Evolutionary conservation across 2,329 filamentous ascomycete species (phyloP), one percentile per base, ranked within the genome.

Genomic region (Epichloe gansuensis): DNA sequence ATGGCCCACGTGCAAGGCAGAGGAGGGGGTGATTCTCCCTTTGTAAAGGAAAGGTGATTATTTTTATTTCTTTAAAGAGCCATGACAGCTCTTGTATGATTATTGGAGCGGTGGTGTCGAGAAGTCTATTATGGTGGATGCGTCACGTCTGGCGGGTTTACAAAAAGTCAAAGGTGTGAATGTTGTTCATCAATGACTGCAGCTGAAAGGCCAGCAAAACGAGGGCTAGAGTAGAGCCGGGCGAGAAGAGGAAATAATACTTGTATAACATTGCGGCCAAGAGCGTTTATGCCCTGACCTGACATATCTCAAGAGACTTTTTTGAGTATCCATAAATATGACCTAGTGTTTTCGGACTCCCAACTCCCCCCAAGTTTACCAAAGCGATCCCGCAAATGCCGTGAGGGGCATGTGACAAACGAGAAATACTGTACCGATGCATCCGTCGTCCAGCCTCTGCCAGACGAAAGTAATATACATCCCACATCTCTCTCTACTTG

Each of bases 331-430:
- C 44, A 21, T 47, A 8, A 42, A 42, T 15, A 49, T 40, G 39
- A 38, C 13, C 15, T 27, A 12, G 31, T 41, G 25, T 35, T 46
- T 17, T 46, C 43, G 9, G 25, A 59, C 56, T 60, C 54, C 54
- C 54, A 60, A 60, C 63, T 57, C 62, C 64, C 31, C 31, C 31
- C 31, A 31, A 57, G 53, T 25, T 8, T 45, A 45, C 12, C 11
- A 45, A 51, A 56, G 61, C 59, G 31, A 8, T 31, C 31, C 31
- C 31, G 31, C 31, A 11, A 31, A 31, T 8, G 31, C 31, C 31
- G 8, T 36, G 12, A 7, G 9, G 11, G 9, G 34, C 17, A 36
- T 13, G 13, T 44, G 15, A 46, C 43, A 46, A 35, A 34, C 35
- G 13, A 9, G 31, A 31, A 31, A 31, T 31, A 3, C 8, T 31